Conservation (phyloP, 805 yeast species). For the Maudiozyma saulgeensis region DNA sequence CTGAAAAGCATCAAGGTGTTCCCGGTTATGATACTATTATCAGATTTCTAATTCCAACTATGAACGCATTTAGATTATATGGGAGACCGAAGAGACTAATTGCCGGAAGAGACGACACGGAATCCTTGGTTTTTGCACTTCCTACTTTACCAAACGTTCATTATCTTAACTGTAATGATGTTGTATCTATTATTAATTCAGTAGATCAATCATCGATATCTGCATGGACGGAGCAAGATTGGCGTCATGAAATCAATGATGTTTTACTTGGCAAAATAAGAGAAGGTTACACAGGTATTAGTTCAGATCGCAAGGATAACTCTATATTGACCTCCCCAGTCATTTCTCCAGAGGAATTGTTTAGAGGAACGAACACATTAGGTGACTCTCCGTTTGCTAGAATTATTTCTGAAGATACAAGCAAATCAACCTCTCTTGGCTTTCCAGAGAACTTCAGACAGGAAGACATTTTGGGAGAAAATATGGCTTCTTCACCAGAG, state of each 20-base stretch:
- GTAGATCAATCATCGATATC: slow-evolving; percentile 24
- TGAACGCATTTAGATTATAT: slow-evolving; percentile 60
- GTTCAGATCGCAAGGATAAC: slow-evolving; percentile 49
- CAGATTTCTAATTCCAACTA: slow-evolving; percentile 55
- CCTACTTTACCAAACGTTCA: slow-evolving; percentile 65
- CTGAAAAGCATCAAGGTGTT: slow-evolving; percentile 65
- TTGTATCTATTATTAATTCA: slow-evolving; percentile 32
- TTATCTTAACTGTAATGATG: slow-evolving; percentile 51
- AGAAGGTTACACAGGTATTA: slow-evolving; percentile 71
- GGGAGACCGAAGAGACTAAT: slow-evolving; percentile 61
- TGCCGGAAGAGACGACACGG: slow-evolving; percentile 44
- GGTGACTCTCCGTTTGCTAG: background rate
- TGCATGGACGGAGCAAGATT: slow-evolving; percentile 48
- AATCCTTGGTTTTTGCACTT: slow-evolving; percentile 57
- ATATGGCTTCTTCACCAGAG: background rate
- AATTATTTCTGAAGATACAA: background rate
- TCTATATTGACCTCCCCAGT: slow-evolving; percentile 52
- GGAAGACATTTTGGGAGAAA: background rate
- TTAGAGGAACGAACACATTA: slow-evolving; percentile 11
- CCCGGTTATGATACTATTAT: slow-evolving; percentile 64
- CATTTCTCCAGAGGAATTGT: slow-evolving; percentile 28
- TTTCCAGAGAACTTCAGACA: background rate
- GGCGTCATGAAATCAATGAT: slow-evolving; percentile 50
- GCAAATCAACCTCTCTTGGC: background rate
- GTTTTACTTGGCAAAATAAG: slow-evolving; percentile 41